Evolutionary conservation across 1,139 yeast species (phyloP), one percentile per base, ranked within the genome.

Genomic region (Lodderomyces theae): DNA sequence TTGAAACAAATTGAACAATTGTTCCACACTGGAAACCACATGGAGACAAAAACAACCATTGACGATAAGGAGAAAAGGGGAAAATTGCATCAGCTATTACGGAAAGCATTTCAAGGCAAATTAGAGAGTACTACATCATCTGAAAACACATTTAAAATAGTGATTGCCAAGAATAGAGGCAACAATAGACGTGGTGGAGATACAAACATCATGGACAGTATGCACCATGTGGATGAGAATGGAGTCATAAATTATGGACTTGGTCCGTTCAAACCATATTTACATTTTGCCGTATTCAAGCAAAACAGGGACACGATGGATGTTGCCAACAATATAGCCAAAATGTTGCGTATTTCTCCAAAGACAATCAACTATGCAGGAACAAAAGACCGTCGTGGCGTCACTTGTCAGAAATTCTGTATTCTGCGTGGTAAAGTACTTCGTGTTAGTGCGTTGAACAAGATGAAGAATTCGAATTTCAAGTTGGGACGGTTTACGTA

Each of bases 261-360:
- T 46, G 96, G 96, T 3, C 79, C 82, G 12, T 71, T 72, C 46
- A 81, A 82, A 52, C 76, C 79, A 36, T 87, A 66, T 59, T 66
- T 92, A 32, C 92, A 86, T 55, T 86, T 90, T 56, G 80, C 87
- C 4, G 70, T 92, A 25, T 90, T 86, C 68, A 92, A 92, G 60
- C 97, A 92, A 57, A 94, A 94, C 64, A 86, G 92, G 58, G 99
- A 92, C 55, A 90, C 99, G 1, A 89, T 92, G 97, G 97, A 92
- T 61, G 90, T 87, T 7, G 94, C 95, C 1, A 76, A 81, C 22
- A 66, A 85, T 26, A 68, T 92, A 36, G 69, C 92, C 31, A 85
- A 84, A 56, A 76, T 86, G 49, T 69, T 92, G 51, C 76, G 90
- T 47, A 65, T 86, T 13, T 92, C 90, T 13, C 72, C 84, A 6